Percentiles rank a stretch among this genome's conserved stretches.
These are phyloP conservation scores for Kalmusia sp. DNA, from an alignment of 2,329 filamentous ascomycete genomes.

Conservation along the genomic window DNA sequence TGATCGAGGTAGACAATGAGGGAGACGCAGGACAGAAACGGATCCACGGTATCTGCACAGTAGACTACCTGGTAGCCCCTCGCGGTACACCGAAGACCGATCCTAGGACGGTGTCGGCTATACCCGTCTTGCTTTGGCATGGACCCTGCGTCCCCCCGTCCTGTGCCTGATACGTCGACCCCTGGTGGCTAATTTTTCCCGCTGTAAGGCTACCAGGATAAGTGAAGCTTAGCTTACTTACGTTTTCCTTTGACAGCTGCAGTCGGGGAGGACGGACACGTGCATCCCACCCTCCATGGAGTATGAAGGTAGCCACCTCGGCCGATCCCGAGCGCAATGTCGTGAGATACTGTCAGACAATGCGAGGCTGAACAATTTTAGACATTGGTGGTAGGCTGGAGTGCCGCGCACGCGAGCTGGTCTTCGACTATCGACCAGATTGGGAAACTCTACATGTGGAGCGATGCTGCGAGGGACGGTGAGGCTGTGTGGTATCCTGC, in stretches of 20 bases:
- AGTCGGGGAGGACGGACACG: background rate
- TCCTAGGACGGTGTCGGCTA: background rate
- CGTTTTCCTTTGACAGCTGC: too few relatives aligned
- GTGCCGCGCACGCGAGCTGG: background rate
- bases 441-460: background rate
- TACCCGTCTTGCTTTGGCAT: slow-evolving; percentile 1
- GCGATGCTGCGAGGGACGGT: background rate
- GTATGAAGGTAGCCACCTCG: background rate
- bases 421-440: background rate
- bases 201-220: background rate
- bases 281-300: too few relatives aligned
- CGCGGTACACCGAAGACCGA: slow-evolving; percentile 4
- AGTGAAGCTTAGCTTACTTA: background rate
- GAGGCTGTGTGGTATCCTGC: background rate
- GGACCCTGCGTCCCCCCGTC: background rate
- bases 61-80: too few relatives aligned
- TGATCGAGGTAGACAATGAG: background rate
- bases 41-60: background rate
- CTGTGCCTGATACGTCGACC: background rate
- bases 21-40: background rate
- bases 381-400: background rate
- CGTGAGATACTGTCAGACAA: background rate
- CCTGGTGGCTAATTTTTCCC: background rate
- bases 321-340: background rate
- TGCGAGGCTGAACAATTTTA: background rate